Evolutionary conservation across 2,329 filamentous ascomycete species (phyloP), one percentile per base, ranked within the genome.

Genomic region (Orbilia javanica): DNA sequence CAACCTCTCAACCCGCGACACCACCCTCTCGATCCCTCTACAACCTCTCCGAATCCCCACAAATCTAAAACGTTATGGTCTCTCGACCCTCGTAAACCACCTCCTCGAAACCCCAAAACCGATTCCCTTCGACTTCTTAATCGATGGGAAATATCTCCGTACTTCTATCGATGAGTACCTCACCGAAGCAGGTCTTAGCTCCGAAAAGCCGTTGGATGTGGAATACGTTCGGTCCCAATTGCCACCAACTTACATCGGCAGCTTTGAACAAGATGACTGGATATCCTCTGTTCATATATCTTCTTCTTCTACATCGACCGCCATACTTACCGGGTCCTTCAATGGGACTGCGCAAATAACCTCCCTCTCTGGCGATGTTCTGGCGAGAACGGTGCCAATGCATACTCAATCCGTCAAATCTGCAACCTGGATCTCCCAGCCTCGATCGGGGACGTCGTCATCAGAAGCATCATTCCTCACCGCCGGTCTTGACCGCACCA

Each of bases 191-290:
- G 95, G 95, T 62, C 90, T 98, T 79, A 97, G 93, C 20, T 89
- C 93, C 48, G 96, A 99, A 86, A 92, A 91, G 3, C 95, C 92
- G 3, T 86, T 99, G 65, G 92, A 91, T 39, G 88, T 99, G 72
- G 94, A 98, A 86, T 99, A 98, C 85, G 93, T 97, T 39, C 91
- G 94, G 82, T 96, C 94, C 80, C 86, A 97, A 81, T 90, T 97
- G 77, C 96, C 96, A 6, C 96, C 96, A 18, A 88, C 92, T 39
- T 95, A 96, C 84, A 90, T 97, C 81, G 92, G 94, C 11, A 96
- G 92, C 83, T 99, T 97, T 84, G 91, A 97, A 86, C 95, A 99
- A 84, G 94, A 99, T 83, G 96, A 98, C 84, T 99, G 96, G 96
- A 92, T 99, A 60, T 93, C 93, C 83, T 89, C 89, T 27, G 90